A percentile compares a stretch with the other conserved stretches of the same genome.
phyloP scores from a whole-genome alignment of 2,329 filamentous ascomycete species.

The Hirsutella rhossiliensis region DNA sequence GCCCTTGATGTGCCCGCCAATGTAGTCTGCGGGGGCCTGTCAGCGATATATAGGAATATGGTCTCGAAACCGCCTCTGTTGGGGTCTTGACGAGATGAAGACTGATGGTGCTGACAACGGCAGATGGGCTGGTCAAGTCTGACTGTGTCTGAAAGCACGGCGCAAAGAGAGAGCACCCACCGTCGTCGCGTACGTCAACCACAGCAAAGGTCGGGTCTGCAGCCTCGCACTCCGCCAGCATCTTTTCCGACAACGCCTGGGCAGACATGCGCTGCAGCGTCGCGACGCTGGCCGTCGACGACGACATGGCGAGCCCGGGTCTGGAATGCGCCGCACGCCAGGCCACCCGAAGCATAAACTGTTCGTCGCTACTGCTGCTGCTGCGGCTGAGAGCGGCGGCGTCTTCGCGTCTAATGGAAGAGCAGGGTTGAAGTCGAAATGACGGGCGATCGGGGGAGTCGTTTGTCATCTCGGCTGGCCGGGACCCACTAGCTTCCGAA shows the following conservation, averaged over 20 bases:
- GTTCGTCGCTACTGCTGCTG: too few relatives aligned
- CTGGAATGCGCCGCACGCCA: neutral
- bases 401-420: too few relatives aligned
- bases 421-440: too few relatives aligned
- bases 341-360: too few relatives aligned
- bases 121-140: neutral
- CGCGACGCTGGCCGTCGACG: conserved; percentile 41
- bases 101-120: too few relatives aligned
- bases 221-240: conserved; percentile 37
- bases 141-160: neutral
- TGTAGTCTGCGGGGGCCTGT: conserved; percentile 61
- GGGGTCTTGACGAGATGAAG: neutral
- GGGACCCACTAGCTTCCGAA: too few relatives aligned
- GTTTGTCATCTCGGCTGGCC: too few relatives aligned
- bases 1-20: conserved; percentile 79
- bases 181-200: conserved; percentile 80
- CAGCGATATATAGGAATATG: too few relatives aligned
- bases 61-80: too few relatives aligned
- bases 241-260: conserved; percentile 52
- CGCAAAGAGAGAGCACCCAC: conserved; percentile 31
- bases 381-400: too few relatives aligned
- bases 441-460: too few relatives aligned
- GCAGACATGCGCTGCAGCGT: conserved; percentile 56
- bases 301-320: neutral
- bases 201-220: conserved; percentile 48